Evolutionary conservation across 228 moss, liverwort and hornwort species (phyloP), one percentile per base, ranked within the genome.

Genomic region (Sphagnum magellanicum): DNA sequence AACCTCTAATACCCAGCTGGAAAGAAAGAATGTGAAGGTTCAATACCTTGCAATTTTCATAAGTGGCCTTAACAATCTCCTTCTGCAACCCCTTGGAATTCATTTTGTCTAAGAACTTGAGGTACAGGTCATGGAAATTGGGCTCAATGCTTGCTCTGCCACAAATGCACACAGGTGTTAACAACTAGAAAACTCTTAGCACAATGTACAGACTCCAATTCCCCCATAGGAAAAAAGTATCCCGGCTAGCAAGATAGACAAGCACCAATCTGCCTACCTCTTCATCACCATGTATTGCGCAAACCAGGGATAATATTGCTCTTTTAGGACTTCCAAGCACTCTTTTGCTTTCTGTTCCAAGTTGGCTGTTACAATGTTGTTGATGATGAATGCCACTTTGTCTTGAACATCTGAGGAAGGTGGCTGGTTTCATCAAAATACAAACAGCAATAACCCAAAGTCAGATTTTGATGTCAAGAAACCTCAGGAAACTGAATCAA

Each of bases 211-310:
- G 32, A 32, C 32, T 32, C 32, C 32, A 32, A 32, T 32, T 32
- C 3, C 32, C 32, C 32, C 32, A 2, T 32, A 32, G 32, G 32
- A 32, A 32, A 2, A 3, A 32, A 32, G 32, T 32, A 32, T 32
- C 32, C 32, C 32, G 3, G 32, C 32, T 2, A 3, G 16, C 47
- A 63, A n/a, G 8, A n/a, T 63, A 15, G 53, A 51, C 53, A 32
- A 47, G 10, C 11, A 0, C 53, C 52, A 64, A 61, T 8, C n/a
- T 61, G 50, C 59, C 72, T 77, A 89, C 96, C 96, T 87, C 78
- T 98, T 94, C 94, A 98, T 92, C 75, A 98, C 98, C 90, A 94
- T 88, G 70, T 98, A 98, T 71, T 98, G 98, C 11, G 98, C 94
- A 79, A 98, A 98, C 98, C 98, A 98, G 60, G 91, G 84, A 83